A percentile compares a stretch with the other conserved stretches of the same genome.
phyloP scores from a whole-genome alignment of 495 filamentous ascomycete species.

The Penicillium robsamsonii region DNA sequence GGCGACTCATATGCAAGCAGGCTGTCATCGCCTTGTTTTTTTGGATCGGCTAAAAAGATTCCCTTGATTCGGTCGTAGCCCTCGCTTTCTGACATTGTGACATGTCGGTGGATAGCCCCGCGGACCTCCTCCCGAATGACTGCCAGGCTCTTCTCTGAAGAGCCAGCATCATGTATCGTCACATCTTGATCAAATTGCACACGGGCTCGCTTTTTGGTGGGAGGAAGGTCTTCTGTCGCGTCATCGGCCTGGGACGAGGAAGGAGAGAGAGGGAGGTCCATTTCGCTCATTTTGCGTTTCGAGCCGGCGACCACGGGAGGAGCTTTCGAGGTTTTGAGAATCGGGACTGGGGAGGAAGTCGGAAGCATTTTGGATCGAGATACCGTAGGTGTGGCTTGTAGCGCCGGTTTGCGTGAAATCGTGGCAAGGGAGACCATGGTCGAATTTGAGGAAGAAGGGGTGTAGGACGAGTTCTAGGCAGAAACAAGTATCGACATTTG shows the following conservation, averaged over 20 bases:
- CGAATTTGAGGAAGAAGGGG: conserved; percentile 7
- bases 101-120: conserved; percentile 67
- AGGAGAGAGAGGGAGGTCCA: conserved; percentile 38
- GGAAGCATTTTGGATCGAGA: conserved; percentile 36
- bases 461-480: conserved; percentile 10
- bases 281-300: conserved; percentile 46
- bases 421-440: conserved; percentile 48
- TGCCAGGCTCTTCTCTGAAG: conserved; percentile 58
- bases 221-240: conserved; percentile 40
- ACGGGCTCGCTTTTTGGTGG: conserved; percentile 56
- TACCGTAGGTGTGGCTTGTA: conserved; percentile 21
- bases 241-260: conserved; percentile 37
- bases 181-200: conserved; percentile 77
- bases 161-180: conserved; percentile 47
- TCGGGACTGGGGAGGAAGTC: conserved; percentile 40
- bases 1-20: conserved; percentile 37
- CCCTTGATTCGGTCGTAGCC: conserved; percentile 73
- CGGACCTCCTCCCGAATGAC: conserved; percentile 68
- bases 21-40: conserved; percentile 42
- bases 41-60: conserved; percentile 55
- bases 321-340: conserved; percentile 42
- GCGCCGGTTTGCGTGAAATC: conserved; percentile 32
- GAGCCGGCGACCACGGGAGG: conserved; percentile 19
- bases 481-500: conserved; percentile 25
- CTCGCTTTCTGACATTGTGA: conserved; percentile 58